phyloP scores from a whole-genome alignment of 768 basidiomycete genomes.

The Rhizopogon vinicolor region DNA sequence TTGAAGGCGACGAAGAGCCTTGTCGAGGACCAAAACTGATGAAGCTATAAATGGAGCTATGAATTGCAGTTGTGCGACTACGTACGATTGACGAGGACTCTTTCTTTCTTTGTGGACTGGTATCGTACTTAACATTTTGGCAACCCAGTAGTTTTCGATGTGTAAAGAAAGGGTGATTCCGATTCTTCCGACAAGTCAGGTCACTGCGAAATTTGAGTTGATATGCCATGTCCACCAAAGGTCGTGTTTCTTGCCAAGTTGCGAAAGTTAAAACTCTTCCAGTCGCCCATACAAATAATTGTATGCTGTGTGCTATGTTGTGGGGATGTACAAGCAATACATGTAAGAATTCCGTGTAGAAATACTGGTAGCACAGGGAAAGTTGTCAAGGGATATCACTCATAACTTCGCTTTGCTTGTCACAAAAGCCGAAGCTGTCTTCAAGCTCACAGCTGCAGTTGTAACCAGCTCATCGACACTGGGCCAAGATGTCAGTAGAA shows the following conservation, averaged over 20 bases:
- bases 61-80: background rate
- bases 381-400: background rate
- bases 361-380: too few species aligned
- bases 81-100: background rate
- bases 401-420: slow-evolving; percentile 45
- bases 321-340: too few species aligned
- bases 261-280: too few species aligned
- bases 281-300: too few species aligned
- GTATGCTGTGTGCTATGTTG: too few species aligned
- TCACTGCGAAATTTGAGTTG: too few species aligned
- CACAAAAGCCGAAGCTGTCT: slow-evolving; percentile 37
- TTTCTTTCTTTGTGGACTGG: background rate
- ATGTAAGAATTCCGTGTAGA: too few species aligned
- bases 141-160: background rate
- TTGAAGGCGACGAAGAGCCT: slow-evolving; percentile 67
- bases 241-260: too few species aligned
- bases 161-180: background rate
- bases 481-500: slow-evolving; percentile 6
- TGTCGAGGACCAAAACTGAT: slow-evolving; percentile 79
- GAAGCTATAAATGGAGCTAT: background rate
- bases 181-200: too few species aligned
- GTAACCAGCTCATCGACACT: slow-evolving; percentile 81
- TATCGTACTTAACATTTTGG: background rate
- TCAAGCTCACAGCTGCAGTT: slow-evolving; percentile 59
- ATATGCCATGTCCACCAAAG: too few species aligned